Conservation (phyloP, 2,329 filamentous ascomycete genomes). For the Ophiostoma sp. region DNA sequence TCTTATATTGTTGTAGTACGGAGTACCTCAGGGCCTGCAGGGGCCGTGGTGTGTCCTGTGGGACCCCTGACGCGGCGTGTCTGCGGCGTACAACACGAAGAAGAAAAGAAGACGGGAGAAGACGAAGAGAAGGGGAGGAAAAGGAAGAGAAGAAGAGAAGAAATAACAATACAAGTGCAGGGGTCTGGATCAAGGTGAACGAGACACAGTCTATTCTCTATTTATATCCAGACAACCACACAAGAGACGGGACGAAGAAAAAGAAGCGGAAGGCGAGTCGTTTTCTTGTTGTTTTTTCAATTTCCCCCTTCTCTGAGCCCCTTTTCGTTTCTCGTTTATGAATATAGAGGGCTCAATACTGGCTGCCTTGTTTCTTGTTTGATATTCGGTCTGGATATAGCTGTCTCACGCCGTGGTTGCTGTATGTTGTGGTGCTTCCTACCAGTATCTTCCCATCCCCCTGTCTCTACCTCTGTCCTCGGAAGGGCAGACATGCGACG, state of each 20-base stretch:
- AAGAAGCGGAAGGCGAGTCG: conserved; percentile 19
- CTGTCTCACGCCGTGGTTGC: background rate
- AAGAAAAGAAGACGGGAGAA: conserved; percentile 5
- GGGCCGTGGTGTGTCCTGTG: conserved; percentile 19
- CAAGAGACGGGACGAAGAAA: conserved; percentile 20
- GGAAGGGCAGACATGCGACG: background rate
- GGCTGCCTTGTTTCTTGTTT: conserved; percentile 1
- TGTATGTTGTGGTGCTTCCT: conserved; percentile 1
- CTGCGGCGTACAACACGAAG: background rate
- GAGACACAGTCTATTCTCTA: background rate
- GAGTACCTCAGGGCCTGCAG: conserved; percentile 6
- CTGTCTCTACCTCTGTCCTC: background rate
- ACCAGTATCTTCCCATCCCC: conserved; percentile 2
- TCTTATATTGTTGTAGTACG: background rate
- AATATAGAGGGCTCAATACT: background rate
- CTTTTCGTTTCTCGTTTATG: background rate
- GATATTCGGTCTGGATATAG: background rate
- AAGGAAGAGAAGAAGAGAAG: background rate
- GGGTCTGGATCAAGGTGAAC: background rate
- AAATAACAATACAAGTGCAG: background rate
- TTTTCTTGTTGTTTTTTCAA: conserved; percentile 5
- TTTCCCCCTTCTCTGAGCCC: background rate
- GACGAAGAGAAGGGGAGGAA: background rate
- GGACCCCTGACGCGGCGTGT: conserved; percentile 10
- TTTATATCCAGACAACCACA: conserved; percentile 1